These are phyloP conservation scores for Saccharomycopsis oosterbeekiorum DNA, from an alignment of 805 yeast species.

Conservation along the genomic window DNA sequence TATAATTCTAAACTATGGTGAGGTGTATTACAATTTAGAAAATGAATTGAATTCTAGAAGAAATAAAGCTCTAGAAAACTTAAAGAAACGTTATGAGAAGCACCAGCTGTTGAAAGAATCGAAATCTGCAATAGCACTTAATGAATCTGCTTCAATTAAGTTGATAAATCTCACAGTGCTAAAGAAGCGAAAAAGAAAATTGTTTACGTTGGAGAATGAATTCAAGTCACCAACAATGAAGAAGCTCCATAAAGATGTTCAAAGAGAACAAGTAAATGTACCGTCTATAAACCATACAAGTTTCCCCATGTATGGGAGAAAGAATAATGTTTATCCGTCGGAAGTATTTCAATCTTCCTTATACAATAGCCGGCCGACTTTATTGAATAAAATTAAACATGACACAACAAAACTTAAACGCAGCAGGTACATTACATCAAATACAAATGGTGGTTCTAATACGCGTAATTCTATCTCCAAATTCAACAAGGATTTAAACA, in stretches of 20 bases:
- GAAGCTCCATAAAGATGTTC: constrained; percentile 7
- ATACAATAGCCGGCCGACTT: neutral
- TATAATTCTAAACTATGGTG: neutral
- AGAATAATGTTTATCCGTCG: neutral
- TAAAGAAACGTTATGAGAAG: constrained; percentile 9
- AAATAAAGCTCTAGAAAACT: constrained; percentile 12
- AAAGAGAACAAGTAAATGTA: neutral
- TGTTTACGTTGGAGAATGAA: constrained; percentile 2
- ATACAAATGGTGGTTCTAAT: neutral
- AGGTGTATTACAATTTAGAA: neutral
- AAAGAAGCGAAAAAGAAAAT: constrained; percentile 3
- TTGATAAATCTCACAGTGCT: constrained; percentile 4
- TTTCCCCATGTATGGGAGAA: neutral
- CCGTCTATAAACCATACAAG: neutral
- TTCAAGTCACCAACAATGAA: constrained; percentile 8
- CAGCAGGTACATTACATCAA: neutral
- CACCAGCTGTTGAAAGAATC: constrained; percentile 3
- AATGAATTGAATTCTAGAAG: constrained; percentile 2
- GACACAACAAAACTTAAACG: neutral
- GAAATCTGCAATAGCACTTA: constrained; percentile 6
- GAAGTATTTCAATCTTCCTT: neutral
- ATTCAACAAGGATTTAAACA: neutral
- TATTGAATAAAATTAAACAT: neutral
- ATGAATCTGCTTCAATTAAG: constrained; percentile 8
- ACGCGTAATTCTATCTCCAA: neutral